phyloP scores from a whole-genome alignment of 2,329 filamentous ascomycete genomes.

The Ceratocystis huliohia region DNA sequence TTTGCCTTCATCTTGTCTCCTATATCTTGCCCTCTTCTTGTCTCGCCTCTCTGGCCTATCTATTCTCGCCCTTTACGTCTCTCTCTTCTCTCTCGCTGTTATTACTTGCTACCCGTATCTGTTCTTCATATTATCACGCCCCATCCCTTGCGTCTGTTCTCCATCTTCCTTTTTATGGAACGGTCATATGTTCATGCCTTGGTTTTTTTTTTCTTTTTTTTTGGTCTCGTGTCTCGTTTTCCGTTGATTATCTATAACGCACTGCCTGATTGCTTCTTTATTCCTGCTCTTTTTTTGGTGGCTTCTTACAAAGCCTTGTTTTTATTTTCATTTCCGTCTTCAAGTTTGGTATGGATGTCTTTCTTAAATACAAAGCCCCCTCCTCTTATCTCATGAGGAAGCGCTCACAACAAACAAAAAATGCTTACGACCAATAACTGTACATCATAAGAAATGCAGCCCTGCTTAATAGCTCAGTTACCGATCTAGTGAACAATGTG shows the following conservation, averaged over 20 bases:
- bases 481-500: too few relatives aligned
- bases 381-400: background rate
- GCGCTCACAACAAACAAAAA: background rate
- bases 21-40: too few relatives aligned
- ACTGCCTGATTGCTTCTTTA: background rate
- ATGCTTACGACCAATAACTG: too few relatives aligned
- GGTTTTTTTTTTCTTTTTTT: background rate
- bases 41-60: too few relatives aligned
- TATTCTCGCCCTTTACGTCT: too few relatives aligned
- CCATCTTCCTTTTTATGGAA: background rate
- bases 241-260: conserved; percentile 5
- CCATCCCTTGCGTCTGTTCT: background rate
- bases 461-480: too few relatives aligned
- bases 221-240: conserved; percentile 10
- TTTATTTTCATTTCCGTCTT: conserved; percentile 4
- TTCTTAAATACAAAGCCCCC: background rate
- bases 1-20: too few relatives aligned
- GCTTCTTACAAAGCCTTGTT: conserved; percentile 2
- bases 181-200: background rate
- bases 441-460: too few relatives aligned
- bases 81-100: too few relatives aligned
- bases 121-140: too few relatives aligned
- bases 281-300: background rate
- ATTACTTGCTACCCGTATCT: too few relatives aligned
- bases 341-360: background rate